These are phyloP conservation scores for Cokeromyces recurvatus DNA, from an alignment of 371 early-diverging fungal genomes.

Conservation along the genomic window DNA sequence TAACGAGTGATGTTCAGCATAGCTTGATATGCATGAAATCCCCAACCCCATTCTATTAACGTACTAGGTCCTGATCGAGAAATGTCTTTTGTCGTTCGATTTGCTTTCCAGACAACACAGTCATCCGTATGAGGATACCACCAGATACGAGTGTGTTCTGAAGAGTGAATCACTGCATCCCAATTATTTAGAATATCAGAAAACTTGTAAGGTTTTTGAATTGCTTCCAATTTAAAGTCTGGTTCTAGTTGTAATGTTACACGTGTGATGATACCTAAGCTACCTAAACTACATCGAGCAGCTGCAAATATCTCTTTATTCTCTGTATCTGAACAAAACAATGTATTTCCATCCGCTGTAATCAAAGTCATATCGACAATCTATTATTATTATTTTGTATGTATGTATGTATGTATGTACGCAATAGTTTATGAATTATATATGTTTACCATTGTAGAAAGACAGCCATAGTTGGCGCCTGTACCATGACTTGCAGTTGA, in stretches of 20 bases:
- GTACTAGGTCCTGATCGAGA: slow-evolving; percentile 27
- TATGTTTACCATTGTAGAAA: slow-evolving; percentile 58
- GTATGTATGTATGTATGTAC: no score
- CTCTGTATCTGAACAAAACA: slow-evolving; percentile 43
- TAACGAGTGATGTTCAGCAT: slow-evolving; percentile 60
- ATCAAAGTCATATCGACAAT: slow-evolving; percentile 57
- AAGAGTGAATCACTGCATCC: slow-evolving; percentile 51
- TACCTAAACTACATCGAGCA: slow-evolving; percentile 72
- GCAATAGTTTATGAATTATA: background rate
- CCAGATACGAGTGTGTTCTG: slow-evolving; percentile 82
- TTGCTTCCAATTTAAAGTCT: slow-evolving; percentile 63
- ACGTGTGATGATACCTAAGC: slow-evolving; percentile 71
- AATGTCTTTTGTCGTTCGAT: slow-evolving; percentile 51
- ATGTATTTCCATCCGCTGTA: slow-evolving; percentile 49
- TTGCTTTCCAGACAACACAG: slow-evolving; percentile 74
- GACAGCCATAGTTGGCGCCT: slow-evolving; percentile 63
- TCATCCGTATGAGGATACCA: slow-evolving; percentile 84
- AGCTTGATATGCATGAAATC: slow-evolving; percentile 64
- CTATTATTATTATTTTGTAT: no score
- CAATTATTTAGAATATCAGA: slow-evolving; percentile 55
- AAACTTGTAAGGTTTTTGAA: slow-evolving; percentile 62
- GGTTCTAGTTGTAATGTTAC: slow-evolving; percentile 71
- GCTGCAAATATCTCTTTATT: slow-evolving; percentile 62
- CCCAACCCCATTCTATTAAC: slow-evolving; percentile 50
- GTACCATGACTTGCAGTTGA: slow-evolving; percentile 83